Evolutionary conservation across 331 rosid species (phyloP), one percentile per base, ranked within the genome.

Genomic region (Malus hybrid): DNA sequence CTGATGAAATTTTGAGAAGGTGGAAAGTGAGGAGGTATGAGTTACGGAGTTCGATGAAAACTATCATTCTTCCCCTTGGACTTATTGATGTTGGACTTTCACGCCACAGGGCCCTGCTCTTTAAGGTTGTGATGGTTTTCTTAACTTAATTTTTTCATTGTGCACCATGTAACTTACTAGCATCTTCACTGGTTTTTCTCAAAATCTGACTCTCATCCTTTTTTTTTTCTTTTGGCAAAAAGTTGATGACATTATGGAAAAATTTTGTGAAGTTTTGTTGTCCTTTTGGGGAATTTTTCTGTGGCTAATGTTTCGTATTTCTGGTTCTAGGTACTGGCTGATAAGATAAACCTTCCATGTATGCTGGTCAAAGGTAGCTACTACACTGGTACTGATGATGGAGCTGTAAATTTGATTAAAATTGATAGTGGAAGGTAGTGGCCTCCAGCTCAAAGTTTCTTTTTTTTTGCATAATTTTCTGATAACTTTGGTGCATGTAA

Each of bases 291-390:
- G n/a, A 39, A 7, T 0, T 32, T 74, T 74, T 54, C 70, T 57
- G 70, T 76, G 59, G 80, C 67, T 80, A 73, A 69, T 76, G 65
- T 46, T 60, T 83, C 33, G 70, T 79, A 52, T 68, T 73, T 79
- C 76, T 80, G 84, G 77, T 78, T 80, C 84, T 86, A 95, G 99
- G 97, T 95, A 67, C 96, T 95, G 73, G 97, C 98, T 76, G 99
- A 95, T 83, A 86, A 84, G 84, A 90, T 95, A 65, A 90, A 88
- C 80, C 88, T 95, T 86, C 99, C 98, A 59, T 92, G 99, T 78
- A 92, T 84, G 93, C 93, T 92, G 81, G 93, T 92, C 69, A 95
- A 95, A 89, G 99, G 98, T 83, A 95, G 98, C 90, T 90, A 89
- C 88, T 95, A 95, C 89, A 95, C 98, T 67, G 98, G 99, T 77